phyloP scores from a whole-genome alignment of 2,329 filamentous ascomycete genomes.

The Rhinocladiella similis region DNA sequence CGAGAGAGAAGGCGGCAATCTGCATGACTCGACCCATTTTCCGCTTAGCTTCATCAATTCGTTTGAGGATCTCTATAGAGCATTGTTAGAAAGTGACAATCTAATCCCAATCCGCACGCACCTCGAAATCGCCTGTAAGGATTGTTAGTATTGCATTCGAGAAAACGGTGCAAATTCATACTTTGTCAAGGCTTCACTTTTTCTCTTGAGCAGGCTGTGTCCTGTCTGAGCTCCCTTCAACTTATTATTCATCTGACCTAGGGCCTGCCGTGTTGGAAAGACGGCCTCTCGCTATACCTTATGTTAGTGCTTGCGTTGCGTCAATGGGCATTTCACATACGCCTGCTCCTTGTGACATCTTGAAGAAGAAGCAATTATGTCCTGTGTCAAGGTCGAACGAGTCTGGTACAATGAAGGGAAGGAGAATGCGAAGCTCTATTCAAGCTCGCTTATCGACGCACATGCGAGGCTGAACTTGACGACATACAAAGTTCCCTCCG shows the following conservation, averaged over 20 bases:
- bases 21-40: slow-evolving; percentile 99
- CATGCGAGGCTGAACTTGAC: slow-evolving; percentile 12
- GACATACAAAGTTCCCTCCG: slow-evolving; percentile 2
- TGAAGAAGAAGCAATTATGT: too few species aligned
- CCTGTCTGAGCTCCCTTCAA: slow-evolving; percentile 90
- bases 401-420: slow-evolving; percentile 5
- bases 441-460: slow-evolving; percentile 2
- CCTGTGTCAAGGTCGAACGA: slow-evolving; percentile 34
- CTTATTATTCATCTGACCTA: slow-evolving; percentile 97
- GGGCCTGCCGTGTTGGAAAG: slow-evolving; percentile 95
- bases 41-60: slow-evolving; percentile 97
- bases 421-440: slow-evolving; percentile 3
- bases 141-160: slow-evolving; percentile 15
- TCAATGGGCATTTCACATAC: slow-evolving; percentile 11
- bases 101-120: slow-evolving; percentile 42
- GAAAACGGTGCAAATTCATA: slow-evolving; percentile 47
- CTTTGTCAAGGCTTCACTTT: slow-evolving; percentile 98
- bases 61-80: slow-evolving; percentile 79
- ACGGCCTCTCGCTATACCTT: slow-evolving; percentile 79
- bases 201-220: slow-evolving; percentile 92
- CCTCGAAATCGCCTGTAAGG: slow-evolving; percentile 77
- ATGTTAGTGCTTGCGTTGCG: slow-evolving; percentile 31
- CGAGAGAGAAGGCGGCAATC: slow-evolving; percentile 94
- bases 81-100: slow-evolving; percentile 25
- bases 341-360: slow-evolving; percentile 26